Evolutionary conservation across 2,329 filamentous ascomycete species (phyloP), one percentile per base, ranked within the genome.

Genomic region (Apiospora koreana): DNA sequence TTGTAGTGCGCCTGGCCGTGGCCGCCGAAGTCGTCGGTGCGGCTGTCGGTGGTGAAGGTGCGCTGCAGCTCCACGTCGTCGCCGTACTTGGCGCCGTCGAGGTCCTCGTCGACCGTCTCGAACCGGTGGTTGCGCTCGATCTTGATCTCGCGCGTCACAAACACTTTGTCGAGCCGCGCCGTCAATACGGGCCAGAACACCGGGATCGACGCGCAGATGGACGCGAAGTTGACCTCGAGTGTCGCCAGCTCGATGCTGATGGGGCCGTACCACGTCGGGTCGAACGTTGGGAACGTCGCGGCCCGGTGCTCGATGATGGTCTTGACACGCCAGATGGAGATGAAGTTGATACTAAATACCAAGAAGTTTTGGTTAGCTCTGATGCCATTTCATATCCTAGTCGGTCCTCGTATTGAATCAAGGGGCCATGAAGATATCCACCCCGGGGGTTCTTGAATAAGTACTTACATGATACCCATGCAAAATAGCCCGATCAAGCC

Each of bases 141-240:
- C 25, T 76, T 71, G 62, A 81, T 76, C 67, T 82, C 80, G 16
- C 78, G 78, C 18, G 80, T 81, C 18, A 82, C 77, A 70, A 81
- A 80, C 70, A 82, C 81, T 43, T 70, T 74, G 69, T 75, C 77
- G 43, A 80, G 45, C 10, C 70, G 71, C 28, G 77, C 72, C 23
- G 75, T 72, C 3, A 82, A 69, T 9, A 78, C 72, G 10, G 78
- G 78, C 76, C 76, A 80, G 75, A 80, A 80, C 16, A 79, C 77
- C 12, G 78, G 78, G 64, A 80, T 73, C 58, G 78, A 79, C 3
- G 78, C 78, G 72, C 77, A 77, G 67, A 76, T 75, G 35, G 69
- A 72, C 7, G 74, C 71, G 41, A 73, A 46, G 64, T 73, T 74
- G 18, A 74, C 72, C 65, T 76, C 75, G 18, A 75, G 58, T 10